Evolutionary conservation across 73 alveolate genomes (phyloP), one percentile per base, ranked within the genome.

Genomic region (Paramecium caudatum): DNA sequence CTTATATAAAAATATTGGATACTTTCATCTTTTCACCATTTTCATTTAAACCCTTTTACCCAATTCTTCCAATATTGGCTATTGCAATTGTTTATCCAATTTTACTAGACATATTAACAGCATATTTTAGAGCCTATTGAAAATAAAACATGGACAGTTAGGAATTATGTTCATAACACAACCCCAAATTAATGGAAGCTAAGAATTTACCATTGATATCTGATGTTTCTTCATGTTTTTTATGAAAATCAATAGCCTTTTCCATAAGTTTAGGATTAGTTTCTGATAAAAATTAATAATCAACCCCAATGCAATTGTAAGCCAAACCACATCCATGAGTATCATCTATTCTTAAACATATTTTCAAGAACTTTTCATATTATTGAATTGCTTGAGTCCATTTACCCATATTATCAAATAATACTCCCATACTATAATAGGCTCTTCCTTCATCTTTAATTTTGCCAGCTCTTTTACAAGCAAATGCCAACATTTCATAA

Each of bases 391-490:
- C 99, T 50, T 69, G 65, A 49, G 82, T 82, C 83, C 91, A 94
- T 61, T 96, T 91, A 8, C 96, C 96, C 30, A 95, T 33, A 91
- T 96, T 96, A 69, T 96, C 99, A 65, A 80, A 88, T 8, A 96
- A 90, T 1, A 96, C 99, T 46, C 99, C 99, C 17, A 96, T 96
- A 46, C 95, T 82, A 82, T 96, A 96, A 82, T 96, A 96, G 16
- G 99, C 97, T 30, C 99, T 70, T n/a, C 99, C 99, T 82, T 96
- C 99, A 82, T 96, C 99, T 82, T 96, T 94, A 4, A 96, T 90
- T 45, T 93, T 96, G 19, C 99, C 99, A 39, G 98, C 99, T 49
- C 99, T 74, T 63, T 95, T 96, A 63, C 99, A 96, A 13, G 99
- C 99, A 82, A 94, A 95, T 10, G 99, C 96, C 0, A 96, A 90